Percentiles rank a stretch among this genome's conserved stretches.
These are phyloP conservation scores for Sarocladium brachiariae DNA, from an alignment of 2,329 filamentous ascomycete species.

Conservation along the genomic window DNA sequence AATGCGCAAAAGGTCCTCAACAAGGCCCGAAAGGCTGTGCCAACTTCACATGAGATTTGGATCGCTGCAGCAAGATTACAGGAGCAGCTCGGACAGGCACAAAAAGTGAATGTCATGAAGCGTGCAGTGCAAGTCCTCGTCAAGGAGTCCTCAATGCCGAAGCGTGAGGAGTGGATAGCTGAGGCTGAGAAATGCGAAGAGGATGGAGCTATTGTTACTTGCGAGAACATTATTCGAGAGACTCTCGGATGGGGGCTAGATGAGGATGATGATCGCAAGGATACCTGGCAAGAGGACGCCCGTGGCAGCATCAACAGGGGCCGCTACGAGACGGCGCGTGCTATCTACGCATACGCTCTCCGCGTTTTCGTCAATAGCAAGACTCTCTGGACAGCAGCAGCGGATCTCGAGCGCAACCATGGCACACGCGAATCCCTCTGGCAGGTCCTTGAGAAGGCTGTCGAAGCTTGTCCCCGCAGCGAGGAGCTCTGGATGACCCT, in stretches of 20 bases:
- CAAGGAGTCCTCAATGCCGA: slow-evolving; percentile 91
- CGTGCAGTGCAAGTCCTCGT: slow-evolving; percentile 82
- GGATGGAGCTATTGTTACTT: slow-evolving; percentile 81
- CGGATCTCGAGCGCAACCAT: slow-evolving; percentile 85
- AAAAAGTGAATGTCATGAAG: slow-evolving; percentile 88
- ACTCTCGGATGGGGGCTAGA: slow-evolving; percentile 90
- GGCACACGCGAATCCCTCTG: slow-evolving; percentile 77
- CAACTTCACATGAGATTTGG: slow-evolving; percentile 93
- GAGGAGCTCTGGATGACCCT: slow-evolving; percentile 95
- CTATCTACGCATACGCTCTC: slow-evolving; percentile 87
- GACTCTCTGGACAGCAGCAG: slow-evolving; percentile 83
- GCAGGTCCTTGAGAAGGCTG: slow-evolving; percentile 83
- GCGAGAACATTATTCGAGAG: slow-evolving; percentile 81
- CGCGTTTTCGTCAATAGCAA: slow-evolving; percentile 84
- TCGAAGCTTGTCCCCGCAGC: slow-evolving; percentile 85
- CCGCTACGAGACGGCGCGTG: slow-evolving; percentile 81
- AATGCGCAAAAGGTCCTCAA: slow-evolving; percentile 95
- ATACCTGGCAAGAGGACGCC: slow-evolving; percentile 93
- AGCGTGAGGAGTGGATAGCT: slow-evolving; percentile 92
- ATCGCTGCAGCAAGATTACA: slow-evolving; percentile 87
- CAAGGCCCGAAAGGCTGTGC: slow-evolving; percentile 86
- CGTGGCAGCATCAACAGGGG: slow-evolving; percentile 73
- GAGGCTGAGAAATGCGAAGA: slow-evolving; percentile 94
- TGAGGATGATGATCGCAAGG: slow-evolving; percentile 92
- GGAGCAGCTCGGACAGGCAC: slow-evolving; percentile 73